These are phyloP conservation scores for Annona cherimola DNA, from an alignment of 164 flowering plant species.

Conservation along the genomic window DNA sequence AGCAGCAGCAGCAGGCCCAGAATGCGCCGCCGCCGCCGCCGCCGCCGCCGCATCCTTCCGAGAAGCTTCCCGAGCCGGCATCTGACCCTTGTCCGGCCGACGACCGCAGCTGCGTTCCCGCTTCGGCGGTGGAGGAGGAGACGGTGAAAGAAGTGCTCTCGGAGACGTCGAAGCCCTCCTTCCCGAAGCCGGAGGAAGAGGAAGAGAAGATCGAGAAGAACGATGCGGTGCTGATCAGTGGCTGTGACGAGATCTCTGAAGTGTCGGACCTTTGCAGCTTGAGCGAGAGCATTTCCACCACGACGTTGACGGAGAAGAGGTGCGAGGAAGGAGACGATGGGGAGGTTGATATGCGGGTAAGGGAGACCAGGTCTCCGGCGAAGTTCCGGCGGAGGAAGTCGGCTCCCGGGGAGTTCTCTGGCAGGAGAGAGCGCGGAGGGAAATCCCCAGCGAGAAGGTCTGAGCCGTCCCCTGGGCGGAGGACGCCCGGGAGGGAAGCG, in stretches of 20 bases:
- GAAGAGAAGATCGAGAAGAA: not conserved
- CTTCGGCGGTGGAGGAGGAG: conserved; percentile 40
- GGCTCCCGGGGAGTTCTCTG: not conserved
- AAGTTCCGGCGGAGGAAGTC: not conserved
- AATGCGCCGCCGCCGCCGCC: not conserved
- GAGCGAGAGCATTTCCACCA: conserved; percentile 39
- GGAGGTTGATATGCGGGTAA: conserved; percentile 13
- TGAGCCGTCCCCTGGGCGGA: conserved; percentile 23
- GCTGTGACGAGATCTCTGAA: conserved; percentile 21
- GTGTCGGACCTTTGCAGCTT: conserved; percentile 44
- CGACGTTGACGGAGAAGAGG: conserved; percentile 23
- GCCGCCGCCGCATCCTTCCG: not conserved
- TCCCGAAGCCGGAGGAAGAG: not conserved
- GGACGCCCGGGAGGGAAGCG: conserved; percentile 19
- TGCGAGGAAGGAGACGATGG: conserved; percentile 26
- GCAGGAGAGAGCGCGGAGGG: not conserved
- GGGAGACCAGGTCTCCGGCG: conserved; percentile 10
- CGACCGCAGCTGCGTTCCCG: not conserved
- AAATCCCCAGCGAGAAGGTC: conserved; percentile 14
- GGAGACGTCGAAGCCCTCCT: conserved; percentile 23
- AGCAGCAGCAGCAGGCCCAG: not conserved
- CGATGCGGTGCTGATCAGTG: not conserved
- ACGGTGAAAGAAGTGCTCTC: conserved; percentile 69
- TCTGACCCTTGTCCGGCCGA: not conserved
- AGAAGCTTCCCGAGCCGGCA: not conserved